phyloP scores from a whole-genome alignment of 2,329 filamentous ascomycete genomes.

The Fusarium sp. region DNA sequence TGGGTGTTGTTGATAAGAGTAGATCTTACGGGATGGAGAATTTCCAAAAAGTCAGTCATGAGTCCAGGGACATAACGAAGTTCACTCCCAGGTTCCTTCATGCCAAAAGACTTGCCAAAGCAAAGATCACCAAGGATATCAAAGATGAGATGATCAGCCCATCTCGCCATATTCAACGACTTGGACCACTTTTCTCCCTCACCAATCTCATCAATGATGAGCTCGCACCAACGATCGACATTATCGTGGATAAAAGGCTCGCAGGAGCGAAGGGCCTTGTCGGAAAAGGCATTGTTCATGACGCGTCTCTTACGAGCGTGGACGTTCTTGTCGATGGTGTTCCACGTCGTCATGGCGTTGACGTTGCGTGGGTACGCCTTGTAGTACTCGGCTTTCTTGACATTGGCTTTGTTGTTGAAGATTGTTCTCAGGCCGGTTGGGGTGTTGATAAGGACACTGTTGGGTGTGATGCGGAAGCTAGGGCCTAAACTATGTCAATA shows the following conservation, averaged over 20 bases:
- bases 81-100: slow-evolving; percentile 30
- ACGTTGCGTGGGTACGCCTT: slow-evolving; percentile 28
- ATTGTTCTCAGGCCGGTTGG: slow-evolving; percentile 28
- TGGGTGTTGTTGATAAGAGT: background rate
- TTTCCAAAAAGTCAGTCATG: slow-evolving; percentile 23
- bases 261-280: slow-evolving; percentile 27
- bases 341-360: slow-evolving; percentile 33
- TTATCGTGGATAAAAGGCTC: slow-evolving; percentile 25
- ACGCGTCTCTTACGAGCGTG: slow-evolving; percentile 35
- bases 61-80: slow-evolving; percentile 29
- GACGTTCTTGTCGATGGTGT: slow-evolving; percentile 24
- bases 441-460: slow-evolving; percentile 36
- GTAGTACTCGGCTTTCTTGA: slow-evolving; percentile 38
- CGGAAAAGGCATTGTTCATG: slow-evolving; percentile 33
- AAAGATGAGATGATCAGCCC: slow-evolving; percentile 35
- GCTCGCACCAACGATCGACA: slow-evolving; percentile 28
- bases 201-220: slow-evolving; percentile 20
- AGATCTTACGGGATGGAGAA: slow-evolving; percentile 22
- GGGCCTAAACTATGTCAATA: slow-evolving; percentile 13
- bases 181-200: slow-evolving; percentile 1
- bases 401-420: slow-evolving; percentile 36
- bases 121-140: slow-evolving; percentile 38
- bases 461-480: slow-evolving; percentile 30
- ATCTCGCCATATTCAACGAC: slow-evolving; percentile 33
- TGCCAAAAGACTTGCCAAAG: slow-evolving; percentile 36